Conservation (phyloP, 2,329 filamentous ascomycete genomes). For the Calcarisporium arbuscula region DNA sequence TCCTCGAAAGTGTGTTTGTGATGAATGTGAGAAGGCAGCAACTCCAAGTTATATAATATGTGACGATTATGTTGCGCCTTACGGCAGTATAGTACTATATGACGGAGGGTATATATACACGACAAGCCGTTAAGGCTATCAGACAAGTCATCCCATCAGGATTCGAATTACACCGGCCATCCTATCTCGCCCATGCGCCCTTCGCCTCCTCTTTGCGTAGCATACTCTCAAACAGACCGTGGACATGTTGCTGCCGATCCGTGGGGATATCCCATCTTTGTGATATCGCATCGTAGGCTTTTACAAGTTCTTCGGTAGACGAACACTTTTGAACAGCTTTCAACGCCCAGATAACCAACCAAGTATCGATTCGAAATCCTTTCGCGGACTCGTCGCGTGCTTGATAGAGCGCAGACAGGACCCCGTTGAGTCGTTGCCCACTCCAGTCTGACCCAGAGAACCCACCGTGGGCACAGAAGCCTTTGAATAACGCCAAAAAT, state of each 20-base stretch:
- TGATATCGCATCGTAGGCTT: conserved; percentile 46
- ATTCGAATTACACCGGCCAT: conserved; percentile 9
- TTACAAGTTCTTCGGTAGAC: conserved; percentile 42
- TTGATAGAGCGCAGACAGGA: conserved; percentile 59
- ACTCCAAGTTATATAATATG: too few relatives aligned
- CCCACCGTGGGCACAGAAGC: conserved; percentile 70
- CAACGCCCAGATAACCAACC: conserved; percentile 56
- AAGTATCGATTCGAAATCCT: conserved; percentile 47
- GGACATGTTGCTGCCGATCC: conserved; percentile 38
- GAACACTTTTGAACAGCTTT: conserved; percentile 58
- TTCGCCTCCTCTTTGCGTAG: conserved; percentile 27
- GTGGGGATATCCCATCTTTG: conserved; percentile 39
- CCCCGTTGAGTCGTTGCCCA: conserved; percentile 55
- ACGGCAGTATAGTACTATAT: too few relatives aligned
- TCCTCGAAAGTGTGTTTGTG: not conserved
- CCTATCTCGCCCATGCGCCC: conserved; percentile 17
- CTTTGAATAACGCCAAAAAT: conserved; percentile 76
- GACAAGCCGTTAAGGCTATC: too few relatives aligned
- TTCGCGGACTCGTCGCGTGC: conserved; percentile 42
- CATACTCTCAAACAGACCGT: conserved; percentile 37
- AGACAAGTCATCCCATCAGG: too few relatives aligned
- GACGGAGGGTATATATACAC: too few relatives aligned
- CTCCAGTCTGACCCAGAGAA: conserved; percentile 64
- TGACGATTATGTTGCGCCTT: not conserved
- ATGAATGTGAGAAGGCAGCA: too few relatives aligned